Base-by-base conservation (phyloP, 106 monocot species). In the Phalaenopsis aphrodite region DNA sequence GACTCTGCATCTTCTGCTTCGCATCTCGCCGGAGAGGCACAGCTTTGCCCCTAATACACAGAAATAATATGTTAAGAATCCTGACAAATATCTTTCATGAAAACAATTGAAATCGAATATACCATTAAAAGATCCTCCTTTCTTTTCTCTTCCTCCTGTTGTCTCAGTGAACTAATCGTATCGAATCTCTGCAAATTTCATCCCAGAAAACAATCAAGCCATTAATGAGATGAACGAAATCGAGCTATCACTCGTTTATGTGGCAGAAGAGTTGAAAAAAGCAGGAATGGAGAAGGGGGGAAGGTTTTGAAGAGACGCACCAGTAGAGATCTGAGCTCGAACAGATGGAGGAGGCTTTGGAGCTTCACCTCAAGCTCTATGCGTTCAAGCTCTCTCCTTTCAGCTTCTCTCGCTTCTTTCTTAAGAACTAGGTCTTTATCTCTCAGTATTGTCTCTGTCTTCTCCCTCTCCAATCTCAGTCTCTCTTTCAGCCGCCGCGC, bases 331-430 rank as follows among this genome's bases (percentile, higher is more conserved):
- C 21, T 79, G 38, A 85, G 41, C 3, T 83, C 74, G 48, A 80
- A 42, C 17, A 88, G 45, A 79, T 77, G 16, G 55, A 80, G 45
- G 10, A 88, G 15, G 23, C 81, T 66, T 19, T 78, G 78, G 42
- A 87, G 67, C 78, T 87, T 80, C 55, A 81, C 38, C 73, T 85
- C 83, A 41, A 83, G 12, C 21, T 61, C 72, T 16, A 68, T 77
- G 79, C 83, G 88, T 72, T 85, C 83, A 56, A 78, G 81, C 77
- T 47, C 79, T 38, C 83, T 80, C 80, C 77, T 75, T 68, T 88
- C 85, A 55, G 80, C 77, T 78, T 82, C 88, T 61, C 74, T 57
- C 64, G 83, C 43, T 47, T 64, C 80, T 36, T 41, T 65, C 83
- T 80, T 80, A 46, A 88, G 17, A 67, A 72, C 69, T 39, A 52